Conservation (phyloP, 2,329 filamentous ascomycete species). For the Ophiostoma australiae region DNA sequence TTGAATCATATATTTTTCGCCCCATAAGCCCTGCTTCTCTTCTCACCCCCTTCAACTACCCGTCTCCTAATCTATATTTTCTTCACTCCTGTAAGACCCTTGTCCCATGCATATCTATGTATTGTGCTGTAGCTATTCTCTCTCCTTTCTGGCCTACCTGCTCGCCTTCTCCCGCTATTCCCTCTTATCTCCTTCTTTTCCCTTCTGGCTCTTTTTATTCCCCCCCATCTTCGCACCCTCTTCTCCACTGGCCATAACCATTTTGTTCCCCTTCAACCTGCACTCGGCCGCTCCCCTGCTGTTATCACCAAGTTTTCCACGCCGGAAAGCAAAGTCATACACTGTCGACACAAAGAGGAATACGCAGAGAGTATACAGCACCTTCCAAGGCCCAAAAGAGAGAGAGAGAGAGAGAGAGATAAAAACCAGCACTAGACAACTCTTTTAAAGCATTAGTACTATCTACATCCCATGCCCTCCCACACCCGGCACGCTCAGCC, state of each 20-base stretch:
- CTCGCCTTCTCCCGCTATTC: not conserved
- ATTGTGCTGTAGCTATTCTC: too few species aligned
- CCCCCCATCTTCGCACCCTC: constrained; percentile 15
- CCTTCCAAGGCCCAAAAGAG: constrained; percentile 9
- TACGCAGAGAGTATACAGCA: not conserved
- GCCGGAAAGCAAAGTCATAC: not conserved
- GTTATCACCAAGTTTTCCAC: not conserved
- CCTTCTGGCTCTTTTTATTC: not conserved
- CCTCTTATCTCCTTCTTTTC: not conserved
- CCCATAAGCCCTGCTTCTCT: not conserved
- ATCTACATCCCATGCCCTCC: constrained; percentile 16
- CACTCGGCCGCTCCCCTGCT: not conserved
- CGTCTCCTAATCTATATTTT: not conserved
- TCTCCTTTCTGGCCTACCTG: not conserved
- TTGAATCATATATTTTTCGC: not conserved
- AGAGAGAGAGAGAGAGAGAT: constrained; percentile 6
- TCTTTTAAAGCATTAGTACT: not conserved
- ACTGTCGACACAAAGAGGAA: not conserved
- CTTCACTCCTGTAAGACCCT: not conserved
- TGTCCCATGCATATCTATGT: not conserved
- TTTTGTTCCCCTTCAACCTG: not conserved
- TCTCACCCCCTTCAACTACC: not conserved
- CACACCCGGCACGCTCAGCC: constrained; percentile 26
- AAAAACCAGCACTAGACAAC: constrained; percentile 1
- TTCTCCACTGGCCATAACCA: constrained; percentile 16